A percentile compares a stretch with the other conserved stretches of the same genome.
These are phyloP conservation scores for Remersonia thermophila DNA, from an alignment of 2,329 filamentous ascomycete genomes.

Conservation along the genomic window DNA sequence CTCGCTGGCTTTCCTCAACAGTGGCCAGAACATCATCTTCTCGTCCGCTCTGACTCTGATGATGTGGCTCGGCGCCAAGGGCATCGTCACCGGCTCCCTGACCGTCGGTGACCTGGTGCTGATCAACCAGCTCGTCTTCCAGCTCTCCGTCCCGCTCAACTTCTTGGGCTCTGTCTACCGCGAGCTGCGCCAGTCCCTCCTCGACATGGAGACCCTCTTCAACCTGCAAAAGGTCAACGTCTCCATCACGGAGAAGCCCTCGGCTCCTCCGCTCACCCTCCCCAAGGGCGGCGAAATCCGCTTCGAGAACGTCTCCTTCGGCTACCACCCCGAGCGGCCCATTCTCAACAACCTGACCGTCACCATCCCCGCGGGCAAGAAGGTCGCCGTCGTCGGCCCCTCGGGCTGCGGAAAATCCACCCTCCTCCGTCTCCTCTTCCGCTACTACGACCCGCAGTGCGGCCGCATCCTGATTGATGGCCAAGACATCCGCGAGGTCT, in stretches of 20 bases:
- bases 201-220: conserved; percentile 98
- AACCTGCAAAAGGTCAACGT: conserved; percentile 95
- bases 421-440: conserved; percentile 78
- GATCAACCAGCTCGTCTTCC: conserved; percentile 98
- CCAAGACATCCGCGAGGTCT: conserved; percentile 78
- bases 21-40: conserved; percentile 94
- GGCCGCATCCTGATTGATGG: conserved; percentile 85
- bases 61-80: conserved; percentile 95
- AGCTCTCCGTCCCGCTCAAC: conserved; percentile 91
- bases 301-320: conserved; percentile 92
- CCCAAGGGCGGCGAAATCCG: conserved; percentile 73
- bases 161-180: conserved; percentile 97
- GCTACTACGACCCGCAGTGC: conserved; percentile 79
- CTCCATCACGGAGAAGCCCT: conserved; percentile 62
- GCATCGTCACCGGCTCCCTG: conserved; percentile 66
- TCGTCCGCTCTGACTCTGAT: conserved; percentile 85
- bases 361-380: conserved; percentile 89
- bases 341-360: conserved; percentile 77
- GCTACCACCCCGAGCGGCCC: conserved; percentile 74
- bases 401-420: conserved; percentile 96
- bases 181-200: conserved; percentile 81
- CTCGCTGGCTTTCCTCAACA: conserved; percentile 84
- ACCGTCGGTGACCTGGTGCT: conserved; percentile 95
- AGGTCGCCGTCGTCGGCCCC: conserved; percentile 88
- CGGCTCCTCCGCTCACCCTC: conserved; percentile 62